phyloP scores from a whole-genome alignment of 2,329 filamentous ascomycete genomes.

The Nemania bipapillata region DNA sequence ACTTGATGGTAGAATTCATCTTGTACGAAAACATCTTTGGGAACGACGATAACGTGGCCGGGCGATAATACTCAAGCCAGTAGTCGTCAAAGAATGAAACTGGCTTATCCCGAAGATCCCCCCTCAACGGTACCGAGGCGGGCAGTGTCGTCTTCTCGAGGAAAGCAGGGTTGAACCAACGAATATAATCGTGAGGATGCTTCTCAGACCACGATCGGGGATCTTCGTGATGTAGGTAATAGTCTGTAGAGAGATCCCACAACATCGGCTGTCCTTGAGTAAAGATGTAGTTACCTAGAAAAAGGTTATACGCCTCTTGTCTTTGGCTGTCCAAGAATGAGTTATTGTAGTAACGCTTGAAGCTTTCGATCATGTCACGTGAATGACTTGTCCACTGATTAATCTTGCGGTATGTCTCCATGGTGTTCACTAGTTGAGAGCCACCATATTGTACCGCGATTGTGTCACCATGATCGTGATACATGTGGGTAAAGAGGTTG shows the following conservation, averaged over 20 bases:
- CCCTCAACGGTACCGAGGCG: slow-evolving; percentile 55
- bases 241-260: slow-evolving; percentile 94
- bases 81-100: slow-evolving; percentile 85
- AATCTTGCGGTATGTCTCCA: slow-evolving; percentile 98
- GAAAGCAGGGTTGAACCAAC: slow-evolving; percentile 84
- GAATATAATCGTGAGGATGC: slow-evolving; percentile 76
- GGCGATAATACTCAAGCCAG: slow-evolving; percentile 97
- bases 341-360: slow-evolving; percentile 99
- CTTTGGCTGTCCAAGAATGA: slow-evolving; percentile 97
- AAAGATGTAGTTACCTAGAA: slow-evolving; percentile 95
- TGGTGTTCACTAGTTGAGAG: slow-evolving; percentile 97
- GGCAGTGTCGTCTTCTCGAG: slow-evolving; percentile 73
- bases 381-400: slow-evolving; percentile 99
- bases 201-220: slow-evolving; percentile 77
- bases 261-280: slow-evolving; percentile 89
- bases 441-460: slow-evolving; percentile 98
- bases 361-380: slow-evolving; percentile 98
- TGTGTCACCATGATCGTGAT: slow-evolving; percentile 95
- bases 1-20: slow-evolving; percentile 88
- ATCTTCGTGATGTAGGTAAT: slow-evolving; percentile 91
- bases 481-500: slow-evolving; percentile 98
- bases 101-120: slow-evolving; percentile 56
- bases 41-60: slow-evolving; percentile 86
- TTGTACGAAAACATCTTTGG: slow-evolving; percentile 92
- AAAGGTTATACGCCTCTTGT: slow-evolving; percentile 97